Evolutionary conservation across 768 basidiomycete genomes (phyloP), one percentile per base, ranked within the genome.

Genomic region (Tulasnella sp.): DNA sequence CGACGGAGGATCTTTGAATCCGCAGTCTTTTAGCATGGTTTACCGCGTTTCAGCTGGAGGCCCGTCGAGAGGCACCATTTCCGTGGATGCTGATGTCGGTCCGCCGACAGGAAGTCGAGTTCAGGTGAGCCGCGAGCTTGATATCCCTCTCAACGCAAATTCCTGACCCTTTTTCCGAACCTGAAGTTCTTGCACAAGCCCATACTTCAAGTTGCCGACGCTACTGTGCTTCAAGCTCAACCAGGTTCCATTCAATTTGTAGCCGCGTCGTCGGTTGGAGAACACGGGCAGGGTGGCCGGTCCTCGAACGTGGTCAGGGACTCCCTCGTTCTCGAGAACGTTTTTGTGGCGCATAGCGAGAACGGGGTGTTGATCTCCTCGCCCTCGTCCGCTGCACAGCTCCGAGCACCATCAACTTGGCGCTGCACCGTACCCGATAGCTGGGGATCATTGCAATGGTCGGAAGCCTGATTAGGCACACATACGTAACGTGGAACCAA

Each of bases 21-120:
- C 19, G 14, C 36, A 71, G 68, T 19, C 10, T 16, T 78, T 40
- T 31, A 62, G 71, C 10, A 62, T 44, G 36, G 44, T 81, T 21
- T 80, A 74, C 40, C 68, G 31, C 31, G 44, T 81, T 36, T 74
- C 40, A n/a, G 73, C 80, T 12, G 80, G 80, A 24, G 80, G 72
- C 42, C 80, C 80, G 1, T 74, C 79, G 10, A 58, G 80, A 73
- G 80, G 80, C 16, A 71, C 80, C 34, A 40, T 81, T 34, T 40
- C 80, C 38, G 19, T 81, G 19, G 73, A 81, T 27, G 73, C 38
- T 56, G 80, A 80, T 27, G 36, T 24, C 21, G 71, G 58, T 24
- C 80, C 80, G 21, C 31, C 75, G 36, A 52, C 31, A 39, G 75
- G 75, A 31, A 48, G 42, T 52, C 24, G 52, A 76, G 75, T 76